A percentile compares a stretch with the other conserved stretches of the same genome.
phyloP scores from a whole-genome alignment of 306 rosid species.

The Corylus americana region DNA sequence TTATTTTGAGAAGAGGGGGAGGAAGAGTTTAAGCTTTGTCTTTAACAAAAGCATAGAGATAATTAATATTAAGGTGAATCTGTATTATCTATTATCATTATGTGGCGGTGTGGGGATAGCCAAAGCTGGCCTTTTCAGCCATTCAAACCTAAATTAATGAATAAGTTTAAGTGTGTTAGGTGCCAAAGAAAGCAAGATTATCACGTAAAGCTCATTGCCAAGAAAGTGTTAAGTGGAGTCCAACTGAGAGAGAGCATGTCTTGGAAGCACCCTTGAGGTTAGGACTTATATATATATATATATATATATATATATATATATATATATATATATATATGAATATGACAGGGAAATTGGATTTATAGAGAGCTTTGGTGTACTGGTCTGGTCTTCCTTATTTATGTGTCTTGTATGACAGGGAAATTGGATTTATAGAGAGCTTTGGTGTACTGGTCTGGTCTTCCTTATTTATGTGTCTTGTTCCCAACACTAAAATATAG shows the following conservation, averaged over 20 bases:
- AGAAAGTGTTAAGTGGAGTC: slow-evolving; percentile 42
- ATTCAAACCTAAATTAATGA: background rate
- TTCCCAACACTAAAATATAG: slow-evolving; percentile 6
- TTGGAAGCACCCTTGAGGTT: slow-evolving; percentile 40
- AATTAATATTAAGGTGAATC: background rate
- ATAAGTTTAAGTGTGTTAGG: background rate
- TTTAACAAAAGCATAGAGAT: background rate
- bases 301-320: background rate
- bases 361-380: slow-evolving; percentile 32
- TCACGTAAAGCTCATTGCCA: slow-evolving; percentile 19
- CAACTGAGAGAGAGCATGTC: slow-evolving; percentile 30
- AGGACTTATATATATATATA: slow-evolving; percentile 1
- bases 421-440: slow-evolving; percentile 35
- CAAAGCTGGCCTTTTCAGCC: background rate
- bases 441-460: slow-evolving; percentile 24
- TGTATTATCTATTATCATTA: background rate
- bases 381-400: slow-evolving; percentile 18
- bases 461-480: slow-evolving; percentile 16
- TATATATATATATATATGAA: slow-evolving; percentile 22
- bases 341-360: slow-evolving; percentile 35
- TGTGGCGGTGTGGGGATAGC: background rate
- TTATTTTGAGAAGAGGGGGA: background rate
- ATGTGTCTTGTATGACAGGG: slow-evolving; percentile 16
- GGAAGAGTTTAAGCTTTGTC: background rate
- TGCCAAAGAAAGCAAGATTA: background rate